These are phyloP conservation scores for Leptographium lundbergii DNA, from an alignment of 2,329 filamentous ascomycete genomes.

Conservation along the genomic window DNA sequence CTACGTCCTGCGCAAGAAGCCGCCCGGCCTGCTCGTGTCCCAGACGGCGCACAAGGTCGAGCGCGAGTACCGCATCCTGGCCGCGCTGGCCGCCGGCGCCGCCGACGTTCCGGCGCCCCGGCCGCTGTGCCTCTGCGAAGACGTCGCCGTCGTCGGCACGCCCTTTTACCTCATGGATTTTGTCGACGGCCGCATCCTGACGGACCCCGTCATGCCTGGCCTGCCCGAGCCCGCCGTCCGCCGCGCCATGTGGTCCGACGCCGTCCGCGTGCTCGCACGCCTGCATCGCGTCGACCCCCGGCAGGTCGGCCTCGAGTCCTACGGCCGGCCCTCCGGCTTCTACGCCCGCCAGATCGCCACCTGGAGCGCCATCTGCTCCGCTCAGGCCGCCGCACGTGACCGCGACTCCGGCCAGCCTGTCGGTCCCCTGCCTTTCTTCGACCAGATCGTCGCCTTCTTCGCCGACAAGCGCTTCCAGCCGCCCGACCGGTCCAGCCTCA, in stretches of 20 bases:
- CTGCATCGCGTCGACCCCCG: constrained; percentile 65
- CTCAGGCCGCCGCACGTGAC: constrained; percentile 65
- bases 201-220: constrained; percentile 70
- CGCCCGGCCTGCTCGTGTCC: constrained; percentile 83
- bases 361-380: constrained; percentile 63
- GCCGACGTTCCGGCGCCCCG: constrained; percentile 80
- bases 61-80: constrained; percentile 83
- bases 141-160: constrained; percentile 67
- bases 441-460: constrained; percentile 71
- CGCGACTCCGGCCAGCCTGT: constrained; percentile 65
- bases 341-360: constrained; percentile 79
- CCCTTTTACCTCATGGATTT: constrained; percentile 98
- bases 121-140: constrained; percentile 76
- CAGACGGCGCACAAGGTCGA: constrained; percentile 95
- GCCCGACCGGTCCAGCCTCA: constrained; percentile 61
- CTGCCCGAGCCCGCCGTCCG: constrained; percentile 38
- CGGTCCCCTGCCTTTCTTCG: constrained; percentile 72
- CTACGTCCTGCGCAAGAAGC: constrained; percentile 95
- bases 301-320: constrained; percentile 55
- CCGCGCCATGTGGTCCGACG: constrained; percentile 72
- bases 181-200: constrained; percentile 84
- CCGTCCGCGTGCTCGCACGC: constrained; percentile 69
- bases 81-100: constrained; percentile 49
- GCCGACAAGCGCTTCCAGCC: constrained; percentile 56
- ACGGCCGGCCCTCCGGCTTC: constrained; percentile 64